Base-by-base conservation (phyloP, 495 filamentous ascomycete genomes). In the Parachaetomium inaequale region DNA sequence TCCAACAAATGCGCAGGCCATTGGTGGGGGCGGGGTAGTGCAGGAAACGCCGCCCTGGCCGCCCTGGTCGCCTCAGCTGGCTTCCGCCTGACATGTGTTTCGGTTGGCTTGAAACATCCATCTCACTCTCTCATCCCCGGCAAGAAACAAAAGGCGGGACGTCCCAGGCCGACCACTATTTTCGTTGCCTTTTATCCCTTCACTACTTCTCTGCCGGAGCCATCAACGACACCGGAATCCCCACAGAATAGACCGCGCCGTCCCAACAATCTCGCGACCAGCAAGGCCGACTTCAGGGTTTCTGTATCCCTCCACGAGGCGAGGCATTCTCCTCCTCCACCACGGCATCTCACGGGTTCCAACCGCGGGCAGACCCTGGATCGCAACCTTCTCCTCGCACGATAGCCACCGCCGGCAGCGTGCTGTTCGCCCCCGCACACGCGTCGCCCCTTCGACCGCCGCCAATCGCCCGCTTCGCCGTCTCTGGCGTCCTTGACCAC, bases 351-450 rank as follows among this genome's bases (percentile, higher is more conserved):
- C 67, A 70, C 63, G 63, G 51, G 56, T 65, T 58, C 53, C 63
- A 58, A 53, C 57, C 69, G 59, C 57, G 61, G 46, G 43, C 63
- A 31, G 26, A 45, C 19, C 5, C 42, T 11, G 19, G 7, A 23
- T n/a, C 42, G 7, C 42, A 46, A 23, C 42, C 3, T 23, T 23
- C 19, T 46, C 42, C n/a, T 46, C 42, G 7, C n/a, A 1, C 19
- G 7, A 46, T 4, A 7, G 63, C 47, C 17, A 80, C 79, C 3
- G 72, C 72, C n/a, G 71, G 74, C 34, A 71, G 66, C 25, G 59
- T 81, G 31, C 72, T 83, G 14, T 82, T 81, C 70, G 72, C 79
- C 50, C 67, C 67, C 6, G 38, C 45, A 54, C 69, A 75, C 65
- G 77, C 69, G 4, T 64, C 67, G 10, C 43, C 47, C 15, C 34